A percentile compares a stretch with the other conserved stretches of the same genome.
These are phyloP conservation scores for Aspergillus fumigatus DNA, from an alignment of 2,329 filamentous ascomycete species.

Conservation along the genomic window DNA sequence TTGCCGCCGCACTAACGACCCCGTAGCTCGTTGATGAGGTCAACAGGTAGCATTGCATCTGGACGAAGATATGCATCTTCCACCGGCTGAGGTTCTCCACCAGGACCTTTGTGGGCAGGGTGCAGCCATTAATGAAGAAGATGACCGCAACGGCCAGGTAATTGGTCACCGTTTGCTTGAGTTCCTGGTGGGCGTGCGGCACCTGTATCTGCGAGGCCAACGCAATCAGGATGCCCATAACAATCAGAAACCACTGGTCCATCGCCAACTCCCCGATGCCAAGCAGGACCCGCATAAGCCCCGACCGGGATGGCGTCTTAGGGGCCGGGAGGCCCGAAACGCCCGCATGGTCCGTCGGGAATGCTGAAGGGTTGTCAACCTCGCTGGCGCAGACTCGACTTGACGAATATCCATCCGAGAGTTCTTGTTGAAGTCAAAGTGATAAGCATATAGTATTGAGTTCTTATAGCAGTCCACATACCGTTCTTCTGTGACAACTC, in stretches of 20 bases:
- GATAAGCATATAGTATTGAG: neutral
- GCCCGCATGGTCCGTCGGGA: neutral
- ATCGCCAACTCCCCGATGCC: neutral
- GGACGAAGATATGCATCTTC: conserved; percentile 60
- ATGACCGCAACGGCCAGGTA: conserved; percentile 62
- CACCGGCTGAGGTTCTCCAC: conserved; percentile 42
- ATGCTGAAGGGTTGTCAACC: neutral
- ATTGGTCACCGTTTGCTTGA: conserved; percentile 46
- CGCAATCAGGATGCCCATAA: conserved; percentile 47
- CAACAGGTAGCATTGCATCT: conserved; percentile 59
- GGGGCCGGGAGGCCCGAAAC: neutral
- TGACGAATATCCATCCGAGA: neutral
- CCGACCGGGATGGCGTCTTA: neutral
- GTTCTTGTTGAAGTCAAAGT: neutral
- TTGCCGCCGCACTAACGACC: conserved; percentile 43
- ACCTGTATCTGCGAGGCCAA: conserved; percentile 52
- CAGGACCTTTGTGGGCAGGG: conserved; percentile 56
- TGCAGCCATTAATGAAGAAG: conserved; percentile 63
- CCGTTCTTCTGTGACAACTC: neutral
- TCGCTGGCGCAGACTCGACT: neutral
- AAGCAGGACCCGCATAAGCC: neutral
- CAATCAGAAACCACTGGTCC: conserved; percentile 58
- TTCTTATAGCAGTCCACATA: neutral
- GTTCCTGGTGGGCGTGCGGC: conserved; percentile 45
- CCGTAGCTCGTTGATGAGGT: conserved; percentile 56